Evolutionary conservation across 208 protist species (phyloP).

Genomic region (Angomonas ambiguus): DNA sequence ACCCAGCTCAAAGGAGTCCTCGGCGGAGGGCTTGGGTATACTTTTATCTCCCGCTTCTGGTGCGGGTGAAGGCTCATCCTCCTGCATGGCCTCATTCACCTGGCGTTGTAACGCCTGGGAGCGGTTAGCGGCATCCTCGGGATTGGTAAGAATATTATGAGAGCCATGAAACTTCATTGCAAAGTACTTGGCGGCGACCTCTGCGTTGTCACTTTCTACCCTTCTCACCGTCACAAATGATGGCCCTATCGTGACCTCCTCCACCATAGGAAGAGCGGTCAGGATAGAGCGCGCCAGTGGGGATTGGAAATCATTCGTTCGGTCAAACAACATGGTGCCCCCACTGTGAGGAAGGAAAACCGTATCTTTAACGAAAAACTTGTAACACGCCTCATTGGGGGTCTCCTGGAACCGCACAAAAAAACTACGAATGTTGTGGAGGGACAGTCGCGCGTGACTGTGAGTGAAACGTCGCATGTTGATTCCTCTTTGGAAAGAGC

Average conservation of each 20-base stretch:
- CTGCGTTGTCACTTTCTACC: constrained; percentile 51
- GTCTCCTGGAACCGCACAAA: constrained; percentile 79
- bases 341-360: constrained; percentile 45
- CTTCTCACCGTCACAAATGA: constrained; percentile 80
- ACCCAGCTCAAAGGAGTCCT: constrained; percentile 28
- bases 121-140: constrained; percentile 29
- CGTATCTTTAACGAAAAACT: constrained; percentile 71
- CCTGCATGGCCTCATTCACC: constrained; percentile 23
- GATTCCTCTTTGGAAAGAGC: not conserved
- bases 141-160: constrained; percentile 5
- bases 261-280: constrained; percentile 73
- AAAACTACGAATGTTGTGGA: constrained; percentile 19
- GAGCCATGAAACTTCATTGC: constrained; percentile 45
- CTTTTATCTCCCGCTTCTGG: not conserved
- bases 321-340: constrained; percentile 72
- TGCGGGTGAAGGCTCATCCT: constrained; percentile 3
- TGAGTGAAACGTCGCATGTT: not conserved
- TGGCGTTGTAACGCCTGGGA: constrained; percentile 54
- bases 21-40: no score
- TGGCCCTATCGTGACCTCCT: constrained; percentile 79
- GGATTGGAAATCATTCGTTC: constrained; percentile 70
- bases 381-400: constrained; percentile 82
- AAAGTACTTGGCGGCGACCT: constrained; percentile 59
- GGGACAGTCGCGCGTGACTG: not conserved
- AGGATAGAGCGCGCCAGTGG: constrained; percentile 71